These are phyloP conservation scores for Delonix regia DNA, from an alignment of 306 rosid species.

Conservation along the genomic window DNA sequence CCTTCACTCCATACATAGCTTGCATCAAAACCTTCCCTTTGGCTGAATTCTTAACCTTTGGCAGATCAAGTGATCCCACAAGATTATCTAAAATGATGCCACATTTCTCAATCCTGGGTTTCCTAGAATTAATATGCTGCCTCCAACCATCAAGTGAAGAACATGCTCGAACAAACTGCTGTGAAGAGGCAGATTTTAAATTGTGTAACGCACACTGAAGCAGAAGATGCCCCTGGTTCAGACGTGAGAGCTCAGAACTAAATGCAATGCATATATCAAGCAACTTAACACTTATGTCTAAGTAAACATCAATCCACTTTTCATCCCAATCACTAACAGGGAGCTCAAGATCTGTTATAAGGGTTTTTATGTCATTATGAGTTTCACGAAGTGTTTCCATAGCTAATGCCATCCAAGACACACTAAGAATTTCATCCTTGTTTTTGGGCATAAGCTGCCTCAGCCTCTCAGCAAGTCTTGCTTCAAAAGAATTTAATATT, in stretches of 20 bases:
- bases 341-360: conserved; percentile 67
- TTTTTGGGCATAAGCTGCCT: conserved; percentile 64
- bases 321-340: conserved; percentile 87
- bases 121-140: conserved; percentile 57
- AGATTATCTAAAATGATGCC: conserved; percentile 65
- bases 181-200: conserved; percentile 55
- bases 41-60: conserved; percentile 82
- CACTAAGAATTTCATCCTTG: conserved; percentile 65
- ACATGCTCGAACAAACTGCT: conserved; percentile 55
- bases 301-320: conserved; percentile 89
- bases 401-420: conserved; percentile 85
- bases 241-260: conserved; percentile 87
- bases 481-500: conserved; percentile 62
- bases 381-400: conserved; percentile 70
- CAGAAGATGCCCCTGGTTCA: conserved; percentile 77
- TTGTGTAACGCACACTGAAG: conserved; percentile 77
- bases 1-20: conserved; percentile 87
- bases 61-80: conserved; percentile 64
- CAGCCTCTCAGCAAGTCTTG: conserved; percentile 71
- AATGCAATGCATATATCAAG: conserved; percentile 82
- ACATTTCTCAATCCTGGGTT: conserved; percentile 69
- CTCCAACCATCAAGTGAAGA: conserved; percentile 85
- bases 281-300: conserved; percentile 84
- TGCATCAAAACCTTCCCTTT: conserved; percentile 88
- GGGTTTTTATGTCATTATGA: conserved; percentile 64